Percentiles rank a stretch among this genome's conserved stretches.
phyloP scores from a whole-genome alignment of 495 filamentous ascomycete species.

The Tuber aestivum region DNA sequence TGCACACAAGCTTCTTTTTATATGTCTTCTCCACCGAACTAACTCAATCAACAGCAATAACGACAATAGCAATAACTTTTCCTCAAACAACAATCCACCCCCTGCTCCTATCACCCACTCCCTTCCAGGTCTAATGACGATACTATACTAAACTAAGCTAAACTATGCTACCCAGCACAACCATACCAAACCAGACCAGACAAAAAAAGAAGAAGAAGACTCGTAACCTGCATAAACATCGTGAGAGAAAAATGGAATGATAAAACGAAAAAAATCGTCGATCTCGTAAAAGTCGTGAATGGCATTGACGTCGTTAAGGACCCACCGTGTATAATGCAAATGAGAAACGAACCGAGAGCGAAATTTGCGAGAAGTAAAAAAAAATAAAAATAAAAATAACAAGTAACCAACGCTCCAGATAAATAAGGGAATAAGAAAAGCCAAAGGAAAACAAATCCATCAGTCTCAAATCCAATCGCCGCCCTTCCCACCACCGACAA shows the following conservation, averaged over 20 bases:
- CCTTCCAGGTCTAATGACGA: background rate
- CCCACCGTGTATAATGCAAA: constrained; percentile 4
- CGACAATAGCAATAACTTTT: background rate
- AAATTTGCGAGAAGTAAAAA: constrained; percentile 1
- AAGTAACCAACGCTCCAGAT: background rate
- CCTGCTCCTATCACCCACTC: background rate
- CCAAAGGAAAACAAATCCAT: constrained; percentile 1
- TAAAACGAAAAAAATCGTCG: background rate
- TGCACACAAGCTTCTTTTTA: background rate
- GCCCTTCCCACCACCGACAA: constrained; percentile 13
- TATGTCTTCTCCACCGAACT: background rate
- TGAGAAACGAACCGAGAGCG: background rate
- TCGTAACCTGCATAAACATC: background rate
- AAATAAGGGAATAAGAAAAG: constrained; percentile 7
- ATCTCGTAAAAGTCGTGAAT: constrained; percentile 1
- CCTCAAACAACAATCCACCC: background rate
- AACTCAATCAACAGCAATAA: background rate
- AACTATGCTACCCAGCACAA: background rate
- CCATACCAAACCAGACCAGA: background rate
- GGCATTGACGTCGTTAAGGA: constrained; percentile 1
- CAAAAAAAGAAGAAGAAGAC: background rate
- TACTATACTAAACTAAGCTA: background rate
- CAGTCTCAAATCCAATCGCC: constrained; percentile 1
- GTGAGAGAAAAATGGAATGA: background rate
- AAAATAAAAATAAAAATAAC: constrained; percentile 1